Conservation (phyloP, 1,284 basidiomycete genomes). For the Farysia itapuensis region DNA sequence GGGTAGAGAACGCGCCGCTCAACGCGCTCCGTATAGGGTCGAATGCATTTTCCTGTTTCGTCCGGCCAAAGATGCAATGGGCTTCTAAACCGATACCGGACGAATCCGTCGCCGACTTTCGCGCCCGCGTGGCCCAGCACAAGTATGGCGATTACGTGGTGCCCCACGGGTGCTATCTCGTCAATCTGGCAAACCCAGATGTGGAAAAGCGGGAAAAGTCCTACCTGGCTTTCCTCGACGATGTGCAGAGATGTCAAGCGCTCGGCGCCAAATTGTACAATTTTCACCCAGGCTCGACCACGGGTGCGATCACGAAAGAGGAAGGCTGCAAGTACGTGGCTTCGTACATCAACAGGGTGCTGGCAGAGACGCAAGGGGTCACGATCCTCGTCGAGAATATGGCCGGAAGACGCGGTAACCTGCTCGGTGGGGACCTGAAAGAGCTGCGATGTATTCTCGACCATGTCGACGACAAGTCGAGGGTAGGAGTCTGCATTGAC, state of each 20-base stretch:
- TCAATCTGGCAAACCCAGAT: slow-evolving; percentile 82
- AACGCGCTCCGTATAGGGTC: slow-evolving; percentile 71
- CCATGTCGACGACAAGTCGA: slow-evolving; percentile 71
- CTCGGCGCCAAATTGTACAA: slow-evolving; percentile 77
- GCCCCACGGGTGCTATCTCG: slow-evolving; percentile 81
- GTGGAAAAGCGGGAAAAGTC: slow-evolving; percentile 76
- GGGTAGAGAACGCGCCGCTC: slow-evolving; percentile 72
- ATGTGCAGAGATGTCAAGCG: slow-evolving; percentile 76
- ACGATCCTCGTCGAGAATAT: slow-evolving; percentile 80
- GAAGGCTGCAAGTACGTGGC: slow-evolving; percentile 72
- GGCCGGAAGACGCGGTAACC: slow-evolving; percentile 70
- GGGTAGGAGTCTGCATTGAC: slow-evolving; percentile 81
- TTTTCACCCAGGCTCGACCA: slow-evolving; percentile 69
- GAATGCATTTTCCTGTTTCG: slow-evolving; percentile 78
- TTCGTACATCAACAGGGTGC: slow-evolving; percentile 74
- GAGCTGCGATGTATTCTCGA: slow-evolving; percentile 73
- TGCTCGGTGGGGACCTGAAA: slow-evolving; percentile 73
- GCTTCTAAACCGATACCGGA: slow-evolving; percentile 67
- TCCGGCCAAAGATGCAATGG: slow-evolving; percentile 83
- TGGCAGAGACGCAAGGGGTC: slow-evolving; percentile 70
- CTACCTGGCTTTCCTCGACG: slow-evolving; percentile 79
- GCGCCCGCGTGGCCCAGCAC: slow-evolving; percentile 7
- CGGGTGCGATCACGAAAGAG: slow-evolving; percentile 64
- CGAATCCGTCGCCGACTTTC: slow-evolving; percentile 62
- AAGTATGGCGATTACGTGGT: slow-evolving; percentile 64